These are phyloP conservation scores for Fraxinus baroniana DNA, from an alignment of 305 asterid genomes.

Conservation along the genomic window DNA sequence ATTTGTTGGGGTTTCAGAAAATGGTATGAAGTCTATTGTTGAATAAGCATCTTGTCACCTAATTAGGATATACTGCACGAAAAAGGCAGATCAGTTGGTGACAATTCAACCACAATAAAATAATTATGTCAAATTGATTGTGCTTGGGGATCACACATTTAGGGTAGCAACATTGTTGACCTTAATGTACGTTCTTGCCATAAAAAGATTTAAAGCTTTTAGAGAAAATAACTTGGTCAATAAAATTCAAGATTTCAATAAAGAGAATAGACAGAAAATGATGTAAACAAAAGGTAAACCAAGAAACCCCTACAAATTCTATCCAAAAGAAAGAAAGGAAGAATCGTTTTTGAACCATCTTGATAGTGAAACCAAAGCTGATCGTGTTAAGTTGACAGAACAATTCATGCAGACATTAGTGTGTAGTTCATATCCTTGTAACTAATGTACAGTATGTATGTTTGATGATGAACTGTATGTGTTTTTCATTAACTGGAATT, in stretches of 20 bases:
- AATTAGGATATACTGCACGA: not conserved
- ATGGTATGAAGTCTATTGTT: not conserved
- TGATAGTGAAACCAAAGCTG: not conserved
- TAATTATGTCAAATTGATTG: not conserved
- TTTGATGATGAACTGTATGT: not conserved
- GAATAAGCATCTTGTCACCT: slow-evolving; percentile 3
- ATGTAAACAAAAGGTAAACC: not conserved
- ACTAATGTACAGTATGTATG: not conserved
- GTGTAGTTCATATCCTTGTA: not conserved
- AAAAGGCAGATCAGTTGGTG: not conserved
- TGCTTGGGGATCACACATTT: not conserved
- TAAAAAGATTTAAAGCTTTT: not conserved
- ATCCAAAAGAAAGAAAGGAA: not conserved
- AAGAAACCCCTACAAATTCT: not conserved
- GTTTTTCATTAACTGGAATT: not conserved
- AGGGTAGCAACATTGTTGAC: not conserved
- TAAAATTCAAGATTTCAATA: not conserved
- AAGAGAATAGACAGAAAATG: not conserved
- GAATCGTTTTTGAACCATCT: not conserved
- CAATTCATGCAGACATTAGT: not conserved
- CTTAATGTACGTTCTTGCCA: not conserved
- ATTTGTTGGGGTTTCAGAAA: not conserved
- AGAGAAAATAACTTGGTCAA: not conserved
- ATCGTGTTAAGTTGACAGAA: not conserved
- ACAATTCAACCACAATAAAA: not conserved